phyloP scores from a whole-genome alignment of 139 green algal genomes.

The Chlamydomonas sp. region DNA sequence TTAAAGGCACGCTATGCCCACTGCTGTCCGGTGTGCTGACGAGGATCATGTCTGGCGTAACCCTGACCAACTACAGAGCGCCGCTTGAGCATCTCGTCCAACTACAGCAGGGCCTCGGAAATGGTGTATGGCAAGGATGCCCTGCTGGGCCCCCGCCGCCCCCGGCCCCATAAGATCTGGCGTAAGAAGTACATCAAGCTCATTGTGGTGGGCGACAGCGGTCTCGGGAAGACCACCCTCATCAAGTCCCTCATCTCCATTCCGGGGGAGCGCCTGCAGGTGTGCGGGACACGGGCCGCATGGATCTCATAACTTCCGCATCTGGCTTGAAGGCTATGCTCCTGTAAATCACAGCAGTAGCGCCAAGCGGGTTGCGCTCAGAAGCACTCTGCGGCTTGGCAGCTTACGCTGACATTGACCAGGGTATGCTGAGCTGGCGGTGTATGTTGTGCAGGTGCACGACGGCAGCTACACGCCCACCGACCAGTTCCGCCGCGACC shows the following conservation, averaged over 20 bases:
- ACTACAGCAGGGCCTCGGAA: conserved; percentile 33
- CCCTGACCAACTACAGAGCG: not conserved
- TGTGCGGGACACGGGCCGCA: not conserved
- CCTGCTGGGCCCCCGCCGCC: conserved; percentile 60
- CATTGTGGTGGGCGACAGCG: conserved; percentile 69
- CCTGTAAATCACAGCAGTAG: too few relatives aligned
- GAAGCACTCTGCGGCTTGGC: too few relatives aligned
- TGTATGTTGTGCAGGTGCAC: conserved; percentile 57
- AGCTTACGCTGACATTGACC: too few relatives aligned
- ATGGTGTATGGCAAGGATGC: conserved; percentile 37
- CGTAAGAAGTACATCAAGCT: conserved; percentile 62
- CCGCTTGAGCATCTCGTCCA: conserved; percentile 27
- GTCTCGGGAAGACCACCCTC: conserved; percentile 76
- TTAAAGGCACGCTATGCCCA: not conserved
- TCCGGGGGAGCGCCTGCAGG: conserved; percentile 67
- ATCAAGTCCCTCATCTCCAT: conserved; percentile 71
- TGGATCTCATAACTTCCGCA: too few relatives aligned
- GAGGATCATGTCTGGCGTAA: too few relatives aligned
- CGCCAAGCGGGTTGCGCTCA: too few relatives aligned
- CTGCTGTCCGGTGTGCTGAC: too few relatives aligned
- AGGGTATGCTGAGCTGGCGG: too few relatives aligned
- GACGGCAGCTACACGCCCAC: conserved; percentile 74
- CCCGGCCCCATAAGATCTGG: conserved; percentile 72
- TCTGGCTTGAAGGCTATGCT: too few relatives aligned
- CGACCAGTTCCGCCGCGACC: conserved; percentile 74